Evolutionary conservation across 2,329 filamentous ascomycete genomes (phyloP), one percentile per base, ranked within the genome.

Genomic region (Aphanoascus verrucosus): DNA sequence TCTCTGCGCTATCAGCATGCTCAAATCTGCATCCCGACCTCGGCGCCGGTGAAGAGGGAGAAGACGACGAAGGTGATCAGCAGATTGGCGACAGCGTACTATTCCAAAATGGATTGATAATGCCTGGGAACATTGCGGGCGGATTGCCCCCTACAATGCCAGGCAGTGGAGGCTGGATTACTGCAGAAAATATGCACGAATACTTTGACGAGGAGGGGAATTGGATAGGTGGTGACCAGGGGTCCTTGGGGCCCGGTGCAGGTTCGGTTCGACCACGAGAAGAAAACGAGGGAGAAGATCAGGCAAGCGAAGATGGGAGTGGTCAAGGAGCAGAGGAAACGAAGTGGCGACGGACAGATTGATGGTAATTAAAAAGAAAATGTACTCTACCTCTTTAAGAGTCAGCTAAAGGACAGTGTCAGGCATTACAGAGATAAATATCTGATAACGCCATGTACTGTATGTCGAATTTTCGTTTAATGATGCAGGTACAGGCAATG

Each of bases 111-210:
- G 70, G 70, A 6, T 56, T 72, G 51, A 64, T 69, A 12, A 60
- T 64, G 14, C 64, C 65, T 14, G 68, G 68, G 9, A 63, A 62
- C 37, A 60, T 50, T 35, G 62, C 65, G 43, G 68, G 69, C 1
- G 71, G 67, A 2, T 53, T 76, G 42, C 74, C 74, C 31, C 73
- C 73, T 34, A 69, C 74, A 2, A 67, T 76, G 61, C 71, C 69
- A 35, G 73, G 73, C 14, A 75, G 74, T 54, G 74, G 72, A 1
- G 73, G 74, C 7, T 76, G 73, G 74, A 75, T 97, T 64, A 97
- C 91, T 14, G 86, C 87, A 7, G 91, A 95, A 54, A 97, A 96
- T 62, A 83, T 94, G 66, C 76, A 85, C 58, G 80, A 94, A 60
- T 94, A 82, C 64, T 86, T 93, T 68, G 86, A 93, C 61, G 82